Evolutionary conservation across 1,284 basidiomycete species (phyloP).

Genomic region (Cerioporus squamosus): DNA sequence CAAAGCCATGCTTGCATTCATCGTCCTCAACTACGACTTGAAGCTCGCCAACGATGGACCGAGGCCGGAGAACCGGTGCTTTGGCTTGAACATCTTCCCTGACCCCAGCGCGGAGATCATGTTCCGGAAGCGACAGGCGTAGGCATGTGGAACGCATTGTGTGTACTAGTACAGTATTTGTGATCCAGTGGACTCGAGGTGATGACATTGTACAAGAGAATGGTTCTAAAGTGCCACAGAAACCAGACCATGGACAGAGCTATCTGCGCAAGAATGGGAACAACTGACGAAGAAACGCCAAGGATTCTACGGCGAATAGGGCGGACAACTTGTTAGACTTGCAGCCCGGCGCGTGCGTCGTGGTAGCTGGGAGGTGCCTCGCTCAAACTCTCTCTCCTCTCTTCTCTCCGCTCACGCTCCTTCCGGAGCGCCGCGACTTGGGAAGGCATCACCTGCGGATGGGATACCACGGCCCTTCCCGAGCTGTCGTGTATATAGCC

Average conservation of each 20-base stretch:
- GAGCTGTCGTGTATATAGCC: not conserved
- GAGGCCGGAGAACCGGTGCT: conserved; percentile 5
- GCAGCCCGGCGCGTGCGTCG: not conserved
- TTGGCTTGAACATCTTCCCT: not conserved
- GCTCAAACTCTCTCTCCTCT: not conserved
- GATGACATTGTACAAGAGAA: no score
- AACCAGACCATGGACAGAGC: no score
- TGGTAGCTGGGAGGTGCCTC: not conserved
- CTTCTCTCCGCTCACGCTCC: not conserved
- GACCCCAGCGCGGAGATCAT: not conserved
- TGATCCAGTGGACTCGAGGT: no score
- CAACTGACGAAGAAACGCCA: no score
- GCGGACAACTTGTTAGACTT: no score
- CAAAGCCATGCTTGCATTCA: conserved; percentile 48
- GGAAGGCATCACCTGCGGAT: not conserved
- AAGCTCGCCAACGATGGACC: conserved; percentile 10
- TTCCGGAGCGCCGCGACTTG: not conserved
- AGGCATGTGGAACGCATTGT: not conserved
- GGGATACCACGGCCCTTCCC: not conserved
- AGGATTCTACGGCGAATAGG: no score
- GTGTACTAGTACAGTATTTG: no score
- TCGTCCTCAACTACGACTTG: conserved; percentile 47
- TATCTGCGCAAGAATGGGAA: no score
- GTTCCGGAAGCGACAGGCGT: conserved; percentile 10
- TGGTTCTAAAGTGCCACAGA: no score